Evolutionary conservation across 148 eudicot genomes (phyloP).

Genomic region (Rhododendron simsii): DNA sequence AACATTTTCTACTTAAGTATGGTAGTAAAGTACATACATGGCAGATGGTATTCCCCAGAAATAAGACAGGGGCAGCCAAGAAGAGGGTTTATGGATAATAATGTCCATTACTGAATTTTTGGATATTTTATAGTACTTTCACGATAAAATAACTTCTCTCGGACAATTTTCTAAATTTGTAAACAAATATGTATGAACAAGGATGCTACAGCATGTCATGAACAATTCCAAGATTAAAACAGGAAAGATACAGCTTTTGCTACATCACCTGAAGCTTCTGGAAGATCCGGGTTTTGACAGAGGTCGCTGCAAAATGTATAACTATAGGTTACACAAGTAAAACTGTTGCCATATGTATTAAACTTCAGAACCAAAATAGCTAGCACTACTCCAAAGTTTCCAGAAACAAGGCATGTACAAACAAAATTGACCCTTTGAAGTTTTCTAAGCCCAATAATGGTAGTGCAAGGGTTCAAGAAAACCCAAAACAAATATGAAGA

Average conservation of each 20-base stretch:
- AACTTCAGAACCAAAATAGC: neutral
- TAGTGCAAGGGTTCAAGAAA: neutral
- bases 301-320: constrained; percentile 38
- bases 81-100: neutral
- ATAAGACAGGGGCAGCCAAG: neutral
- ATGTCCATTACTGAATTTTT: neutral
- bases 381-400: neutral
- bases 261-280: neutral
- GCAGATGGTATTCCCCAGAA: neutral
- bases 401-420: constrained; percentile 3
- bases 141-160: neutral
- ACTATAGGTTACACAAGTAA: neutral
- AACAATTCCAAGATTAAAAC: neutral
- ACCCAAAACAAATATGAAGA: neutral
- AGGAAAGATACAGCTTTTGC: constrained; percentile 24
- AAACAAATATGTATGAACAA: neutral
- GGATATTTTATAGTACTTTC: neutral
- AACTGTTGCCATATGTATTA: neutral
- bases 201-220: neutral
- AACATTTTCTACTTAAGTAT: neutral
- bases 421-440: neutral
- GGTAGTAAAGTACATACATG: neutral
- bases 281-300: constrained; percentile 28
- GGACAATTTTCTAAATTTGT: neutral
- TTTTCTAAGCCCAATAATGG: neutral